A percentile compares a stretch with the other conserved stretches of the same genome.
Evolutionary conservation across 177 flowering plant genomes (phyloP).

Genomic region (Vitis hybrid): DNA sequence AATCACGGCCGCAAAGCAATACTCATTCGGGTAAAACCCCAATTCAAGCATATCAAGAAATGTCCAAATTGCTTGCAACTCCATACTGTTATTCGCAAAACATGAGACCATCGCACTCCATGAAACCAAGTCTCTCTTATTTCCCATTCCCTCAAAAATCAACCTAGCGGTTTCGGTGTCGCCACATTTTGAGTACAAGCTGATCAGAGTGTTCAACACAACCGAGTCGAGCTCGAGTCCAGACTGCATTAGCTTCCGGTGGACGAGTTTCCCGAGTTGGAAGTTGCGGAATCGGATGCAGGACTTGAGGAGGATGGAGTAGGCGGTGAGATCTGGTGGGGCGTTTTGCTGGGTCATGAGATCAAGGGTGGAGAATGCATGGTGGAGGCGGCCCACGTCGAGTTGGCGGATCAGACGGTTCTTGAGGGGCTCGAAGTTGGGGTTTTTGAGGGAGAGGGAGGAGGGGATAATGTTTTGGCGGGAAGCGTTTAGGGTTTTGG

Average conservation of each 20-base stretch:
- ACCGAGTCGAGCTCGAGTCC: too few species aligned
- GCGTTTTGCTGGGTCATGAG: constrained; percentile 35
- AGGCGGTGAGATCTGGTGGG: constrained; percentile 50
- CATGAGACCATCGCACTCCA: constrained; percentile 89
- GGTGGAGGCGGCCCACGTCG: constrained; percentile 38
- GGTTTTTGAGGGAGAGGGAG: constrained; percentile 2
- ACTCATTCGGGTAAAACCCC: constrained; percentile 68
- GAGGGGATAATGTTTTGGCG: background rate
- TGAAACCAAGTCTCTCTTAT: constrained; percentile 60
- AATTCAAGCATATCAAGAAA: constrained; percentile 57
- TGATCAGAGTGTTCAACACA: too few species aligned
- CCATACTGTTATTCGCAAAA: constrained; percentile 45
- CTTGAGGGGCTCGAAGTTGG: constrained; percentile 21
- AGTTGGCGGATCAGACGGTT: constrained; percentile 45
- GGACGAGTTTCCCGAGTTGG: constrained; percentile 57
- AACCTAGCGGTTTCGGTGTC: too few species aligned
- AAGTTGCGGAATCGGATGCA: constrained; percentile 60
- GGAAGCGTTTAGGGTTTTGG: too few species aligned
- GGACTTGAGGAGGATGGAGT: constrained; percentile 71
- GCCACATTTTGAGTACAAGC: too few species aligned
- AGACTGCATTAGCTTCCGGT: too few species aligned
- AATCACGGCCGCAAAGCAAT: constrained; percentile 60
- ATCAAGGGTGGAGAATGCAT: constrained; percentile 63
- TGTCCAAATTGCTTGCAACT: constrained; percentile 35
- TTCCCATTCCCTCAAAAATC: constrained; percentile 51